Base-by-base conservation (phyloP, 1,284 basidiomycete genomes). In the Coniferiporia sulphurascens region DNA sequence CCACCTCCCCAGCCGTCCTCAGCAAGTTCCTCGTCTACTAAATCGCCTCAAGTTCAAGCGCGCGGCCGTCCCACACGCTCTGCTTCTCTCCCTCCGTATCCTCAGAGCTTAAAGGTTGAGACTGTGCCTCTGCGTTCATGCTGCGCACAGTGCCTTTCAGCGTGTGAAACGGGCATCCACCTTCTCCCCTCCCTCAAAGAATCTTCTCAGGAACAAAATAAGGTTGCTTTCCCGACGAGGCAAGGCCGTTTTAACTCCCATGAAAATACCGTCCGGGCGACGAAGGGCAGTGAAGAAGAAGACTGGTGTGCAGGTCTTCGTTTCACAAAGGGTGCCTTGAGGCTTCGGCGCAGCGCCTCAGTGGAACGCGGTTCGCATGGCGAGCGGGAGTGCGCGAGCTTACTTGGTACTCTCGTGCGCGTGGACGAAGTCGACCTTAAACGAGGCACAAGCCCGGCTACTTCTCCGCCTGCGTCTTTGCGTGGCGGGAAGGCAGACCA, bases 371-470 rank as follows among this genome's bases (percentile, higher is more conserved):
- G 53, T 10, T 41, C 43, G n/a, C 48, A n/a, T 43, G 21, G 36
- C 12, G n/a, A 27, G 21, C 36, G 38, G 32, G 50, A 50, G n/a
- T 15, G 56, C 17, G 35, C 36, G 8, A 46, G 45, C 41, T 35
- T 62, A 13, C 58, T 56, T 35, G 48, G 49, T 22, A 43, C 58
- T 10, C 49, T 59, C 34, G 49, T 62, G 32, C 52, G 58, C 9
- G 61, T 62, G 4, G 61, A 62, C 38, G 61, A 62, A 46, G 57
- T 56, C 50, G 61, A 62, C 32, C 52, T 56, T 6, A 54, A 55
- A 36, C 50, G 52, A 1, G 19, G 56, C 17, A 45, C 46, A 34
- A 46, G 41, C 19, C 43, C 38, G 35, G 27, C 21, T 1, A 1
- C 51, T 5, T 38, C 55, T 1, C 48, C 55, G 17, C 55, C 12